Evolutionary conservation across 2,329 filamentous ascomycete species (phyloP).

Genomic region (Pestalotiopsis sp.): DNA sequence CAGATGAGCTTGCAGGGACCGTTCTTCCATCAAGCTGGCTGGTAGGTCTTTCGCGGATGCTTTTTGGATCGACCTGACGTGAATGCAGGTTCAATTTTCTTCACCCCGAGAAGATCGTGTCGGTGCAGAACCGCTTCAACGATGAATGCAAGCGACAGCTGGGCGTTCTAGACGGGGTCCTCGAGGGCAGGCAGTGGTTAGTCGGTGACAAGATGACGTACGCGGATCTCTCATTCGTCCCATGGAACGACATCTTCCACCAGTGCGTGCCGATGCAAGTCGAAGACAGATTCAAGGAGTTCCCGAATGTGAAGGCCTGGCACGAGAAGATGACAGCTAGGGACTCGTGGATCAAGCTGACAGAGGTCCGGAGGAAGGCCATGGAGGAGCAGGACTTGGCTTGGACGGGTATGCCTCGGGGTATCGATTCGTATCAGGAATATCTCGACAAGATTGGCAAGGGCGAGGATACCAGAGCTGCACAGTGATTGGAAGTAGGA

Average conservation of each 20-base stretch:
- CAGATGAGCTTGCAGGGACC: conserved; percentile 46
- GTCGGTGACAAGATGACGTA: conserved; percentile 24
- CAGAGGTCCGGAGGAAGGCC: no score
- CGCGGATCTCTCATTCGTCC: conserved; percentile 22
- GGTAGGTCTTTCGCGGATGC: conserved; percentile 11
- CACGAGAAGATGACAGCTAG: no score
- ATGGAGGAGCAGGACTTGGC: no score
- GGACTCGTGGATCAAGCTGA: no score
- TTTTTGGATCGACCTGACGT: no score
- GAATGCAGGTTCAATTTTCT: conserved; percentile 26
- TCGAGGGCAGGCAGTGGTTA: conserved; percentile 20
- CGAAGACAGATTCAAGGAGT: no score
- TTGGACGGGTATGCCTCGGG: neutral
- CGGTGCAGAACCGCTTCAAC: conserved; percentile 29
- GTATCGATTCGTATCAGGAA: neutral
- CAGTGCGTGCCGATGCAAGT: no score
- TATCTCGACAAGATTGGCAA: neutral
- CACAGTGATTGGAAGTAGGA: no score
- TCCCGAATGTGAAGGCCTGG: no score
- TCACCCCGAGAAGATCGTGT: conserved; percentile 32
- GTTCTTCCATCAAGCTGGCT: conserved; percentile 41
- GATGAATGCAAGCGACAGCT: conserved; percentile 23
- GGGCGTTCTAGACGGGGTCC: conserved; percentile 16
- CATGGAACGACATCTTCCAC: conserved; percentile 14
- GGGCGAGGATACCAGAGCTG: neutral